Evolutionary conservation across 345 rosid genomes (phyloP), one percentile per base, ranked within the genome.

Genomic region (Rhizophora mangle): DNA sequence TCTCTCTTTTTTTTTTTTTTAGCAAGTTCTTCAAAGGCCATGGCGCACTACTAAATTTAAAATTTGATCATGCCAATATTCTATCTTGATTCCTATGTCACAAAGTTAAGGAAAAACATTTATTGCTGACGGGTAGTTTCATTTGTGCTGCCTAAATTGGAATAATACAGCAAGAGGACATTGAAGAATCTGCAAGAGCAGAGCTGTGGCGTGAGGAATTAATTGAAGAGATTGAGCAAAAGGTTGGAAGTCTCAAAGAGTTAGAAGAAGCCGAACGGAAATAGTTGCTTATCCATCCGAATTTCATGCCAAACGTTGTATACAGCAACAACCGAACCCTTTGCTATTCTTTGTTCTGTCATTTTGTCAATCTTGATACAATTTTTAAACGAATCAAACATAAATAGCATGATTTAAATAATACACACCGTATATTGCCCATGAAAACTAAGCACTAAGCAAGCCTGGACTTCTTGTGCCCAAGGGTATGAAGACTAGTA

Each of bases 201-300:
- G 96, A 84, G 86, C 64, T 94, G 26, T 89, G 96, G 91, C 92
- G 95, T 0, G 98, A 94, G 83, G 97, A 94, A 73, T 83, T 94
- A 78, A 91, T 91, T 0, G 97, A 94, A 82, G 98, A 94, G 82
- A 94, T 91, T 29, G 97, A 94, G 75, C 88, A 91, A 80, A 91
- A 88, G 66, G 97, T 89, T 62, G 97, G 88, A 74, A 90, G 91
- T 34, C 74, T 88, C n/a, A 82, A 87, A 5, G 98, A 94, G 61
- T 76, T 94, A 36, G 97, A 94, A 84, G 96, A 94, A 85, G 95
- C 88, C 37, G 87, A 82, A 64, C 79, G 74, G 20, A 88, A 90
- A 65, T 86, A 86, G 79, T 64, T 22, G 61, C 19, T 64, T 22
- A 6, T 51, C 19, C 1, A 60, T 55, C 6, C 9, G 27, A 22